Conservation (phyloP, 331 rosid genomes). For the Acacia concinna region DNA sequence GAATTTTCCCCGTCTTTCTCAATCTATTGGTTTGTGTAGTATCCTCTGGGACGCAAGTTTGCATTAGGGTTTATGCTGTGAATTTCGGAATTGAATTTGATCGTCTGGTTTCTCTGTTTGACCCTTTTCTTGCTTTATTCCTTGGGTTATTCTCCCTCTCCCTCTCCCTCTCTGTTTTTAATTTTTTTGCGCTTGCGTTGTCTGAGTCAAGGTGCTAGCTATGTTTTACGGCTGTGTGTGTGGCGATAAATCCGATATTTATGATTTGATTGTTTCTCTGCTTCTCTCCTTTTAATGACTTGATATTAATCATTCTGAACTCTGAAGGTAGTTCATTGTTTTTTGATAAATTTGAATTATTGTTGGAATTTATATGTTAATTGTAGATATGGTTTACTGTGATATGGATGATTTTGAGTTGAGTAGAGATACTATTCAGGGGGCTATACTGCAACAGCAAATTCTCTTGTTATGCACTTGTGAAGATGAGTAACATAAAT, state of each 20-base stretch:
- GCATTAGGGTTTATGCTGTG: constrained; percentile 32
- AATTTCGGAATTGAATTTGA: constrained; percentile 23
- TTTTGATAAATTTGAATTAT: constrained; percentile 2
- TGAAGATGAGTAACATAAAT: constrained; percentile 7
- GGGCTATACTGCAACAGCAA: background rate
- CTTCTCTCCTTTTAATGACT: background rate
- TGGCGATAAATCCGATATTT: background rate
- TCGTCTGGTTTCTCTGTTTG: constrained; percentile 10
- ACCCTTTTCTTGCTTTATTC: constrained; percentile 32
- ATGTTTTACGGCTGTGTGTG: constrained; percentile 15
- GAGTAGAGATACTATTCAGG: constrained; percentile 1
- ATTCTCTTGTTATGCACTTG: background rate
- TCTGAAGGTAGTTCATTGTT: constrained; percentile 12
- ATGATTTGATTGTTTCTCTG: constrained; percentile 17
- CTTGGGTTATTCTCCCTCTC: background rate
- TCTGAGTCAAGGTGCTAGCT: constrained; percentile 19
- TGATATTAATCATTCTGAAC: constrained; percentile 6
- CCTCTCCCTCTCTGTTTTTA: too few relatives aligned
- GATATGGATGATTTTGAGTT: constrained; percentile 22
- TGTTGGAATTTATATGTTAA: constrained; percentile 1
- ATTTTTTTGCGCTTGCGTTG: background rate
- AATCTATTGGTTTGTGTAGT: constrained; percentile 9
- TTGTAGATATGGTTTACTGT: constrained; percentile 14
- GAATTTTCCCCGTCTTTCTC: background rate
- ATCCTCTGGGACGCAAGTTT: background rate